phyloP scores from a whole-genome alignment of 768 basidiomycete genomes.

The Amanita exitialis region DNA sequence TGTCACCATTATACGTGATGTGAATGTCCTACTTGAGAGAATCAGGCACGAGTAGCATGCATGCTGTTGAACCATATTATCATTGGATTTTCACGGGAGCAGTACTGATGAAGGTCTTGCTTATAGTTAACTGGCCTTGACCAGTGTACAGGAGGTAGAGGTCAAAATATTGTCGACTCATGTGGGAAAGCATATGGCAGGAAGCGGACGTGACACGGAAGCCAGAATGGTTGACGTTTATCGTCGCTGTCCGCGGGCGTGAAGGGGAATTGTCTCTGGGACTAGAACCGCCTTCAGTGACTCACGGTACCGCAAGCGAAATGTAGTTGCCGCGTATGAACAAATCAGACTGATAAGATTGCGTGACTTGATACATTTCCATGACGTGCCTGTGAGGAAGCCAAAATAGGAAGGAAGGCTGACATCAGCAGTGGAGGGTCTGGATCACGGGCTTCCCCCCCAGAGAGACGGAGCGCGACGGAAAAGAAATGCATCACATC shows the following conservation, averaged over 20 bases:
- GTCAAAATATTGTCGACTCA: neutral
- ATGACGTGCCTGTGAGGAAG: slow-evolving; percentile 15
- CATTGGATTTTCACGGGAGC: neutral
- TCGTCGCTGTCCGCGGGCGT: slow-evolving; percentile 5
- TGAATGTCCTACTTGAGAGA: neutral
- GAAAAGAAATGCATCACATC: slow-evolving; percentile 16
- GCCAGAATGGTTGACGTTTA: slow-evolving; percentile 2
- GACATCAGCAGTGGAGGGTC: slow-evolving; percentile 9
- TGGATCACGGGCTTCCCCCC: slow-evolving; percentile 23
- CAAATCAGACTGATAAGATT: slow-evolving; percentile 14
- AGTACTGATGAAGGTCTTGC: neutral
- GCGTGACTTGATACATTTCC: slow-evolving; percentile 7
- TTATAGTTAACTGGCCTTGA: neutral
- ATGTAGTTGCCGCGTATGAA: slow-evolving; percentile 6
- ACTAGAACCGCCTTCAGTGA: neutral
- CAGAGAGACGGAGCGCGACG: slow-evolving; percentile 21
- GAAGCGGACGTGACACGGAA: neutral
- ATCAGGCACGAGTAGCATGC: neutral
- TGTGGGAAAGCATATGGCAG: neutral
- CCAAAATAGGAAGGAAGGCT: slow-evolving; percentile 3
- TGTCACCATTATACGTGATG: neutral
- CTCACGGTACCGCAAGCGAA: slow-evolving; percentile 7
- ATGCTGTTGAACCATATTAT: neutral
- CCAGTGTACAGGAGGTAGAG: neutral
- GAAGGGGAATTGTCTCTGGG: neutral